phyloP scores from a whole-genome alignment of 1,284 basidiomycete genomes.

The Mycena sp. region DNA sequence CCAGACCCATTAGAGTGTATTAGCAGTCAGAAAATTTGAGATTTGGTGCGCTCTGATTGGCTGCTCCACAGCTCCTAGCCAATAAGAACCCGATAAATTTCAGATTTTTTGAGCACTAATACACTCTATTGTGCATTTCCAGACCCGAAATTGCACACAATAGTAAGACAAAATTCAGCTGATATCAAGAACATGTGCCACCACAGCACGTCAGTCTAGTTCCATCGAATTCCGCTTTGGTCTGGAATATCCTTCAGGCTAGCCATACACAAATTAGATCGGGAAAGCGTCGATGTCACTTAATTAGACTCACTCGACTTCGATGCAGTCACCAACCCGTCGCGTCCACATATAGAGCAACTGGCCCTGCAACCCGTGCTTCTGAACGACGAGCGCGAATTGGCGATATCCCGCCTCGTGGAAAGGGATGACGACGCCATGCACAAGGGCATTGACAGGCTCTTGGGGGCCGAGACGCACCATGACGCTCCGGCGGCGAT shows the following conservation, averaged over 20 bases:
- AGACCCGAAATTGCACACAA: too few species aligned
- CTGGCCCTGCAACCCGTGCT: background rate
- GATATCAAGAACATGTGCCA: too few species aligned
- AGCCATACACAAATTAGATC: background rate
- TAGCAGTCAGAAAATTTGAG: too few species aligned
- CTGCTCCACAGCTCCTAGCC: too few species aligned
- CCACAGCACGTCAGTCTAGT: too few species aligned
- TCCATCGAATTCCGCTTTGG: too few species aligned
- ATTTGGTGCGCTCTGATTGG: too few species aligned
- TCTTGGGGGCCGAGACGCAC: background rate
- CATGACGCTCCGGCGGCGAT: slow-evolving; percentile 9
- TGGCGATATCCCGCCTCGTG: background rate
- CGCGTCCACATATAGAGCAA: background rate
- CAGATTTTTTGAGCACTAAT: too few species aligned
- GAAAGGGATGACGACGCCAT: background rate
- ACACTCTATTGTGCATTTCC: too few species aligned
- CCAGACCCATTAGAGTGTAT: too few species aligned
- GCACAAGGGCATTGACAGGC: background rate
- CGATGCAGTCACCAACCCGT: slow-evolving; percentile 6
- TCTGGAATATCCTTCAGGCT: slow-evolving; percentile 7
- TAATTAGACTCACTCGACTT: slow-evolving; percentile 1
- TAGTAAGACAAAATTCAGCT: too few species aligned
- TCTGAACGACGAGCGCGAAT: background rate
- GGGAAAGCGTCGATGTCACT: background rate
- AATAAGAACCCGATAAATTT: too few species aligned